Conservation (phyloP, 345 rosid genomes). For the Erucastrum elatum region DNA sequence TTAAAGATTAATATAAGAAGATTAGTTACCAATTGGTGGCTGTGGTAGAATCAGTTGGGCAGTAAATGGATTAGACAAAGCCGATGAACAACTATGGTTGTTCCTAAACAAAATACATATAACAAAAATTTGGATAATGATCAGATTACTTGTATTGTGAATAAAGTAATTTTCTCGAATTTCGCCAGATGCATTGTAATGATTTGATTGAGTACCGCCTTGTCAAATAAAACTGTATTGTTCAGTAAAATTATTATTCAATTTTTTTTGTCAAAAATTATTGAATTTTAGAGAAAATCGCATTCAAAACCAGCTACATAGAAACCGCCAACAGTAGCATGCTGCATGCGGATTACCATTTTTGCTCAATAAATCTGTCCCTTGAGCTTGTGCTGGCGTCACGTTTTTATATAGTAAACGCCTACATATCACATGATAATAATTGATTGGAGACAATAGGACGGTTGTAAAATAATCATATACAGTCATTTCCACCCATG, state of each 20-base stretch:
- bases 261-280: neutral
- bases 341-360: neutral
- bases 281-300: neutral
- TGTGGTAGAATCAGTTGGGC: too few species aligned
- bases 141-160: neutral
- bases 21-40: too few species aligned
- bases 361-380: neutral
- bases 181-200: neutral
- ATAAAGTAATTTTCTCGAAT: neutral
- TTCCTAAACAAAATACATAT: too few species aligned
- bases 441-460: slow-evolving; percentile 2
- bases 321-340: neutral
- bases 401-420: neutral
- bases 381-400: neutral
- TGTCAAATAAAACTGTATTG: neutral
- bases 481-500: neutral
- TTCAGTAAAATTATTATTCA: neutral
- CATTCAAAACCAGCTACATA: neutral
- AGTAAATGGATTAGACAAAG: too few species aligned
- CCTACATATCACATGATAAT: slow-evolving; percentile 2
- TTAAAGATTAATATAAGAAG: too few species aligned
- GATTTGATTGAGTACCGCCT: neutral
- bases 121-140: too few species aligned
- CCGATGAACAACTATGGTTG: too few species aligned
- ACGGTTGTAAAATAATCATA: neutral